A percentile compares a stretch with the other conserved stretches of the same genome.
Conservation (phyloP, 2,329 filamentous ascomycete species). For the Blastomyces percursus region DNA sequence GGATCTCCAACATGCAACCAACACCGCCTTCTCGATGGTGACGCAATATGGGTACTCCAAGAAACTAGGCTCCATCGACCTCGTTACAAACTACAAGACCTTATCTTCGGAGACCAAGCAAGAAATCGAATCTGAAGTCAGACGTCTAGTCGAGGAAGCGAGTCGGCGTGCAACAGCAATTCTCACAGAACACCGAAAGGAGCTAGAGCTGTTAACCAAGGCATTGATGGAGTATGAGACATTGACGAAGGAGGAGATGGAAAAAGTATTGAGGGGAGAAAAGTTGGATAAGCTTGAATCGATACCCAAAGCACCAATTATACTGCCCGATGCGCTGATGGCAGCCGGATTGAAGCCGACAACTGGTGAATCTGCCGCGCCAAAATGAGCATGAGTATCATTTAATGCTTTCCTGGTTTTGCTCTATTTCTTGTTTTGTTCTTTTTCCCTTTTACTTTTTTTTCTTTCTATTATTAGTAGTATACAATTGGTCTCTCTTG, state of each 20-base stretch:
- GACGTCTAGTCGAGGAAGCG: slow-evolving; percentile 70
- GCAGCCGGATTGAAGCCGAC: slow-evolving; percentile 12
- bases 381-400: slow-evolving; percentile 8
- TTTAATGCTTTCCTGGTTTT: not conserved
- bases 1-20: slow-evolving; percentile 77
- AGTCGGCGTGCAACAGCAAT: slow-evolving; percentile 62
- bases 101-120: slow-evolving; percentile 80
- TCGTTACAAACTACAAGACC: slow-evolving; percentile 65
- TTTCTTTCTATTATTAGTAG: not conserved
- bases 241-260: slow-evolving; percentile 75
- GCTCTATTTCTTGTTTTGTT: not conserved
- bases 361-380: slow-evolving; percentile 19
- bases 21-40: slow-evolving; percentile 76
- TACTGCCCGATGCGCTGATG: slow-evolving; percentile 49
- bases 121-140: slow-evolving; percentile 79
- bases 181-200: slow-evolving; percentile 62
- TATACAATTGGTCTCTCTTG: no score
- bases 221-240: slow-evolving; percentile 93
- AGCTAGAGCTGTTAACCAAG: slow-evolving; percentile 77
- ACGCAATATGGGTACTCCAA: slow-evolving; percentile 83
- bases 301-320: slow-evolving; percentile 46
- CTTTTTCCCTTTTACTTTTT: not conserved
- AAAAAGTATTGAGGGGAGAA: slow-evolving; percentile 80
- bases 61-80: slow-evolving; percentile 79
- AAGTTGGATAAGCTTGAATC: slow-evolving; percentile 57